Evolutionary conservation across 208 protist species (phyloP).

Genomic region (Crithidia sp.): DNA sequence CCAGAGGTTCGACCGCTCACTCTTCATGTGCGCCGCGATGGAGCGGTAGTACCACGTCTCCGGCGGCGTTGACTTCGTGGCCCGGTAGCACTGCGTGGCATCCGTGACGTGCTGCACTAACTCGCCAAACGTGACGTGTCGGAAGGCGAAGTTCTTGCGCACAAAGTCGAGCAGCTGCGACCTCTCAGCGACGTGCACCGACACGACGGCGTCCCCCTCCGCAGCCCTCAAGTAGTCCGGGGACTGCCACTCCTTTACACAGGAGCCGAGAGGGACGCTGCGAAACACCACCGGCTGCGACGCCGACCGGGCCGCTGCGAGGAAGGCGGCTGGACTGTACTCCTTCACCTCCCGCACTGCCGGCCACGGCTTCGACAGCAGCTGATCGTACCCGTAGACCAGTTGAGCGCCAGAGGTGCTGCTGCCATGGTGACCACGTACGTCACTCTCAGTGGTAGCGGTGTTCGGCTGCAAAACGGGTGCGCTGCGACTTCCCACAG

Average conservation of each 20-base stretch:
- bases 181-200: slow-evolving; percentile 75
- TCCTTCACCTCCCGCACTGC: slow-evolving; percentile 39
- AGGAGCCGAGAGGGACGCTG: slow-evolving; percentile 59
- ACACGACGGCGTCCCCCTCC: slow-evolving; percentile 59
- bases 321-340: slow-evolving; percentile 53
- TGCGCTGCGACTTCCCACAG: slow-evolving; percentile 11
- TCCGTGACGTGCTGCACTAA: slow-evolving; percentile 72
- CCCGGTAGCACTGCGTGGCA: slow-evolving; percentile 24
- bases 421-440: no score
- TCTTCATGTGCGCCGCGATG: slow-evolving; percentile 87
- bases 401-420: background rate
- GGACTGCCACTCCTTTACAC: slow-evolving; percentile 55
- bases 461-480: background rate
- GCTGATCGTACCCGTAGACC: slow-evolving; percentile 18
- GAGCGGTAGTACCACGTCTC: slow-evolving; percentile 90
- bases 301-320: slow-evolving; percentile 30
- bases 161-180: slow-evolving; percentile 88
- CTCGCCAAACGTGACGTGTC: slow-evolving; percentile 68
- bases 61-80: slow-evolving; percentile 7
- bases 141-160: slow-evolving; percentile 90
- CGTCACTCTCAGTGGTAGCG: background rate
- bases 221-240: slow-evolving; percentile 61
- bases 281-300: slow-evolving; percentile 73
- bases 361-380: slow-evolving; percentile 39
- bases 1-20: slow-evolving; percentile 83